phyloP scores from a whole-genome alignment of 495 filamentous ascomycete species.

The Daldinia childiae region DNA sequence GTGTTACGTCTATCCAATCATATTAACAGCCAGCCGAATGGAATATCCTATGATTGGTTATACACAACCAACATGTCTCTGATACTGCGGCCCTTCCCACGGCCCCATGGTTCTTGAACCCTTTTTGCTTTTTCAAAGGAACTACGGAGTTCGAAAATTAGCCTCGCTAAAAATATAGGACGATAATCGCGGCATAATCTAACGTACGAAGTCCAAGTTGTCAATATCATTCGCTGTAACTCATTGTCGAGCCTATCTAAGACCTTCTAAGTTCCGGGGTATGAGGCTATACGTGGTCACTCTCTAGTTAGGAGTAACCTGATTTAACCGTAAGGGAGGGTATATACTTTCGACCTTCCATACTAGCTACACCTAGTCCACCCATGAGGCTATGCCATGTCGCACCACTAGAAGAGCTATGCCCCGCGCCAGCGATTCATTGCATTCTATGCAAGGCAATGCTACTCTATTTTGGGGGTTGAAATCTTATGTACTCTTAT shows the following conservation, averaged over 20 bases:
- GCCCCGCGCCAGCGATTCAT: background rate
- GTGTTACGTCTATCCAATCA: background rate
- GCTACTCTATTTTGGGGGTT: background rate
- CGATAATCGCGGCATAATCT: slow-evolving; percentile 1
- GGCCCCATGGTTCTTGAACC: background rate
- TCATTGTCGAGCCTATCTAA: background rate
- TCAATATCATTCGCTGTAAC: background rate
- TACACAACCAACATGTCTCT: slow-evolving; percentile 23
- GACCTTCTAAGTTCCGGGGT: background rate
- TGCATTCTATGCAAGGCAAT: background rate
- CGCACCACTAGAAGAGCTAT: background rate
- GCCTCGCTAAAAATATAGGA: background rate
- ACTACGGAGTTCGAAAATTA: background rate
- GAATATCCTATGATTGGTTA: slow-evolving; percentile 22
- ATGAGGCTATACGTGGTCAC: background rate
- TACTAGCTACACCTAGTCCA: background rate
- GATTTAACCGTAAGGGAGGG: background rate
- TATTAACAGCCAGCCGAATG: slow-evolving; percentile 3
- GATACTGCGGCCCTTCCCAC: background rate
- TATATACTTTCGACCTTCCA: background rate
- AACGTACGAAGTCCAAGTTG: background rate
- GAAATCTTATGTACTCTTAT: background rate
- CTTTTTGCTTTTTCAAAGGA: background rate
- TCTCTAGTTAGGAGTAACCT: background rate
- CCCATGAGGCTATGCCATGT: slow-evolving; percentile 2